A percentile compares a stretch with the other conserved stretches of the same genome.
Evolutionary conservation across 306 rosid genomes (phyloP).

Genomic region (Cicer cuneatum): DNA sequence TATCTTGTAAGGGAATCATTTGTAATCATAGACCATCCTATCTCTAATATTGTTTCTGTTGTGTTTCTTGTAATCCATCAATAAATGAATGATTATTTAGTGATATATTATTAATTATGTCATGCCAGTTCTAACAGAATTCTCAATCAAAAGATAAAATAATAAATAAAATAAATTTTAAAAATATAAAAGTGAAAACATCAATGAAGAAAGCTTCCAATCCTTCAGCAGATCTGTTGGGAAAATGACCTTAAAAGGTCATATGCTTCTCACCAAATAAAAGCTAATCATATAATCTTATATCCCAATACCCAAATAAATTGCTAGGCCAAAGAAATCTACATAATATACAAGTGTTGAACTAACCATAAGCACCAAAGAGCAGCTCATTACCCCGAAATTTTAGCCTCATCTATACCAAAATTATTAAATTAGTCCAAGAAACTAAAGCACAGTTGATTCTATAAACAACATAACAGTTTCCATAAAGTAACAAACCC

Average conservation of each 20-base stretch:
- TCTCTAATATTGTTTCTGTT: too few species aligned
- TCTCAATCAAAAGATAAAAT: neutral
- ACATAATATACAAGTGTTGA: neutral
- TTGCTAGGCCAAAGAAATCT: neutral
- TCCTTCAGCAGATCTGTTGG: neutral
- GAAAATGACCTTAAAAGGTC: neutral
- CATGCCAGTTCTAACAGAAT: too few species aligned
- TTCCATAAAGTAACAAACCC: neutral
- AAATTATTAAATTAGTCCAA: constrained; percentile 5
- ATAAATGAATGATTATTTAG: too few species aligned
- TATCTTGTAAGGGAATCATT: too few species aligned
- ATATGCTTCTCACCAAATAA: neutral
- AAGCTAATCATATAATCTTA: neutral
- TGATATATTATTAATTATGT: too few species aligned
- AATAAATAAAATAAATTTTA: neutral
- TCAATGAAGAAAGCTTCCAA: neutral
- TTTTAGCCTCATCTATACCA: neutral
- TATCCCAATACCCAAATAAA: constrained; percentile 5
- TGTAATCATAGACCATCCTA: too few species aligned
- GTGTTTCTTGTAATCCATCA: too few species aligned
- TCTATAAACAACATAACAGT: neutral
- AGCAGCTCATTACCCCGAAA: constrained; percentile 5
- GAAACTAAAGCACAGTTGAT: neutral
- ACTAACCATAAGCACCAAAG: constrained; percentile 10
- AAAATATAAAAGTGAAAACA: constrained; percentile 1